Percentiles rank a stretch among this genome's conserved stretches.
Conservation (phyloP, 148 eudicot genomes). For the Camellia sinensis region DNA sequence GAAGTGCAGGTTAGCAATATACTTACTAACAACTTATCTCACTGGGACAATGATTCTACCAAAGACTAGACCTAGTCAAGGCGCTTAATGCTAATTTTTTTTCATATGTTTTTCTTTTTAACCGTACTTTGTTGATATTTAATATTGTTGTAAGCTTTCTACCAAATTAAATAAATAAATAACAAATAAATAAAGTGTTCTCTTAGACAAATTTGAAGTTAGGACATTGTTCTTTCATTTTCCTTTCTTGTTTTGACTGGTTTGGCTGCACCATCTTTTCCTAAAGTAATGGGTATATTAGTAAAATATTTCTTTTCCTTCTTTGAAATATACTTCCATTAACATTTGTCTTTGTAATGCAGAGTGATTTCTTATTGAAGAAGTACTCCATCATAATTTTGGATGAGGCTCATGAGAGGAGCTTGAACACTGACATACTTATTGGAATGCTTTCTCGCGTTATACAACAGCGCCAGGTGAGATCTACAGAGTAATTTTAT, state of each 20-base stretch:
- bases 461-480: conserved; percentile 65
- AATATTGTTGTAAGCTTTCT: neutral
- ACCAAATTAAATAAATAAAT: neutral
- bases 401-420: conserved; percentile 99
- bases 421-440: conserved; percentile 92
- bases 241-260: neutral
- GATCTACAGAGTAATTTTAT: neutral
- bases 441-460: conserved; percentile 94
- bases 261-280: neutral
- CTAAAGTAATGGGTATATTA: neutral
- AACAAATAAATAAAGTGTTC: neutral
- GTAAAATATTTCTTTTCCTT: neutral
- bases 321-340: neutral
- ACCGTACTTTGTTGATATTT: neutral
- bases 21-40: neutral
- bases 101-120: neutral
- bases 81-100: neutral
- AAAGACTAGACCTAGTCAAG: neutral
- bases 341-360: conserved; percentile 18
- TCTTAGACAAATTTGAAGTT: neutral
- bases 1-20: conserved; percentile 75
- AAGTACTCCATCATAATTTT: conserved; percentile 75
- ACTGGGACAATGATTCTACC: neutral
- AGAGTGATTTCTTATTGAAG: conserved; percentile 76
- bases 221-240: neutral